phyloP scores from a whole-genome alignment of 306 rosid genomes.

The Alnus rubra region DNA sequence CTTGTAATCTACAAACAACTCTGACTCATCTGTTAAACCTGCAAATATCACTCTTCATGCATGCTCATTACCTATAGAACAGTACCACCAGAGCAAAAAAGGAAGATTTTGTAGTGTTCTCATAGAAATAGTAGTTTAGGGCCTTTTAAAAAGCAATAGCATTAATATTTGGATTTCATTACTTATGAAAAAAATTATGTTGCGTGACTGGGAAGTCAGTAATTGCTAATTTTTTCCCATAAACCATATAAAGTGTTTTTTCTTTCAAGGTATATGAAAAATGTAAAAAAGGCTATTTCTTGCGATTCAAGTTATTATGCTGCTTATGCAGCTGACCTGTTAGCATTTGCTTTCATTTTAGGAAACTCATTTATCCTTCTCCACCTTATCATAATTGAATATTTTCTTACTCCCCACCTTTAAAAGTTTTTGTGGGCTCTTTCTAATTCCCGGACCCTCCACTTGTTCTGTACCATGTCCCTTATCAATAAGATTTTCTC shows the following conservation, averaged over 20 bases:
- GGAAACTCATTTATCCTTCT: slow-evolving; percentile 1
- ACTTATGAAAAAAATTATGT: too few species aligned
- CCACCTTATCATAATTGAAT: not conserved
- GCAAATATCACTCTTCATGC: slow-evolving; percentile 5
- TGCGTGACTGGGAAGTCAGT: too few species aligned
- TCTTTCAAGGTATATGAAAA: not conserved
- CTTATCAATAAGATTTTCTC: not conserved
- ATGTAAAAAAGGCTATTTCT: not conserved
- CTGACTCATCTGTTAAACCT: slow-evolving; percentile 3
- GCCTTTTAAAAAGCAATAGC: not conserved
- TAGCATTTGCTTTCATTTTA: not conserved
- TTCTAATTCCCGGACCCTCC: too few species aligned
- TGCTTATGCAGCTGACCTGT: not conserved
- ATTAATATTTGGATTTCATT: not conserved
- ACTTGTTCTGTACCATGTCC: not conserved
- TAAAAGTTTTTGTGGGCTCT: not conserved
- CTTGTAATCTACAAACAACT: not conserved
- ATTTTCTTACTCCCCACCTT: not conserved
- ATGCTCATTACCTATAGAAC: slow-evolving; percentile 12
- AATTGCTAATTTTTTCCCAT: too few species aligned
- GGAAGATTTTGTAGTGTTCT: not conserved
- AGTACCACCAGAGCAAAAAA: not conserved
- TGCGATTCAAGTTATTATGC: not conserved
- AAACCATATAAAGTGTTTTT: not conserved
- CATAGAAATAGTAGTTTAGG: slow-evolving; percentile 3